These are phyloP conservation scores for Tulasnella sp. DNA, from an alignment of 768 basidiomycete genomes.

Conservation along the genomic window DNA sequence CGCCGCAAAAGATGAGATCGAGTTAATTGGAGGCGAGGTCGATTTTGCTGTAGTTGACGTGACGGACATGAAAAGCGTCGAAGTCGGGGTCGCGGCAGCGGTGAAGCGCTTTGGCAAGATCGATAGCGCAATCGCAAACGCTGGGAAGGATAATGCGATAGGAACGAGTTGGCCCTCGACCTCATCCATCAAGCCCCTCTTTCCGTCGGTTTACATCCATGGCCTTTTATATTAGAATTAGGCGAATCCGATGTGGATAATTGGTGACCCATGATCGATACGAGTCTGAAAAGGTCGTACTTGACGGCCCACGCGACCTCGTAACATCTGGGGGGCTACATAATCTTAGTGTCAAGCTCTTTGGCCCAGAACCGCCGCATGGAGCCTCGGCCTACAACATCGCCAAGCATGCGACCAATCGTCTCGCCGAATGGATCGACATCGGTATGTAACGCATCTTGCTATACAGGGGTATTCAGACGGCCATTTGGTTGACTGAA, in stretches of 20 bases:
- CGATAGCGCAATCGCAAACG: slow-evolving; percentile 26
- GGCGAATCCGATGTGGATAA: not conserved
- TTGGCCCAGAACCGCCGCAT: slow-evolving; percentile 8
- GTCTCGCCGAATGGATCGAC: slow-evolving; percentile 10
- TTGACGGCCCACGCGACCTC: not conserved
- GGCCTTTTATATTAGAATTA: not conserved
- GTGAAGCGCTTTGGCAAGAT: slow-evolving; percentile 23
- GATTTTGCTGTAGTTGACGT: slow-evolving; percentile 21
- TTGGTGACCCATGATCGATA: not conserved
- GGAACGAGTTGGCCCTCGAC: not conserved
- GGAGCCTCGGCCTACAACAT: slow-evolving; percentile 8
- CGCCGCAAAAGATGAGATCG: slow-evolving; percentile 21
- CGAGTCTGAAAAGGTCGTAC: slow-evolving; percentile 1
- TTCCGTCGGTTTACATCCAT: not conserved
- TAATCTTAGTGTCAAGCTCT: slow-evolving; percentile 11
- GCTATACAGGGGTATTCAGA: not conserved
- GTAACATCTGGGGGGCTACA: slow-evolving; percentile 14
- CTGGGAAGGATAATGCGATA: slow-evolving; percentile 16
- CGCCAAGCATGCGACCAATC: slow-evolving; percentile 9
- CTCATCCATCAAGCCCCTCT: not conserved
- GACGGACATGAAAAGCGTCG: slow-evolving; percentile 20
- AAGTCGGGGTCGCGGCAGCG: slow-evolving; percentile 21
- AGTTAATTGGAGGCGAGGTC: slow-evolving; percentile 19
- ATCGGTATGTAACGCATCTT: not conserved
- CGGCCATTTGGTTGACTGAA: not conserved